These are phyloP conservation scores for Aspergillus pseudonomiae DNA, from an alignment of 2,329 filamentous ascomycete genomes.

Conservation along the genomic window DNA sequence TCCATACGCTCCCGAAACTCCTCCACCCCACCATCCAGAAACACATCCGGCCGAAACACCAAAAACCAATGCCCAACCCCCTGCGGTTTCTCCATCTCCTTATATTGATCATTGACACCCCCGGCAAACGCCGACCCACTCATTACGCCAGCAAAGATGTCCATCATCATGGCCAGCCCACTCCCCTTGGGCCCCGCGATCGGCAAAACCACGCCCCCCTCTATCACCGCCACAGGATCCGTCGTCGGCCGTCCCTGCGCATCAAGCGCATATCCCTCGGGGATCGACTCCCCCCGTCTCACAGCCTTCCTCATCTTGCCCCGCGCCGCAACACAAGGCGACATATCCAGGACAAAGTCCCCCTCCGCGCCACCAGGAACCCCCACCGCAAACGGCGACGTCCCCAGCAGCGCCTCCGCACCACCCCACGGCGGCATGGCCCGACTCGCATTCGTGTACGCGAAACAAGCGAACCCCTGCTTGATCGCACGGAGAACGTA, in stretches of 20 bases:
- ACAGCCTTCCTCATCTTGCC: neutral
- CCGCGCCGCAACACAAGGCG: neutral
- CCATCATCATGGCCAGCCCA: neutral
- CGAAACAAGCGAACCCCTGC: neutral
- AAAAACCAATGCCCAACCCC: neutral
- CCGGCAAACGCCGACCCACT: neutral
- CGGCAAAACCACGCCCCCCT: neutral
- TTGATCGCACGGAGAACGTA: neutral
- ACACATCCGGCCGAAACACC: neutral
- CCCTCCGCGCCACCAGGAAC: neutral
- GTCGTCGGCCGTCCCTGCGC: neutral
- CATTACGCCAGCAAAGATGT: neutral
- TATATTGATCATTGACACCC: neutral
- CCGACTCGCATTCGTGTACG: neutral
- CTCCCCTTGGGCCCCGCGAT: neutral
- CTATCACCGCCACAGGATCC: neutral
- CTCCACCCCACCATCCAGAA: neutral
- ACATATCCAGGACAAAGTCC: neutral
- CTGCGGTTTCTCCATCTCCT: neutral
- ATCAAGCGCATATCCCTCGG: neutral
- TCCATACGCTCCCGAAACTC: neutral
- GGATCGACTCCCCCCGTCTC: neutral
- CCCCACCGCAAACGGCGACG: neutral
- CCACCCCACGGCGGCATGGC: neutral
- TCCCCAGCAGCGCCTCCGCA: neutral